Evolutionary conservation across 306 rosid species (phyloP).

Genomic region (Vicia faba): DNA sequence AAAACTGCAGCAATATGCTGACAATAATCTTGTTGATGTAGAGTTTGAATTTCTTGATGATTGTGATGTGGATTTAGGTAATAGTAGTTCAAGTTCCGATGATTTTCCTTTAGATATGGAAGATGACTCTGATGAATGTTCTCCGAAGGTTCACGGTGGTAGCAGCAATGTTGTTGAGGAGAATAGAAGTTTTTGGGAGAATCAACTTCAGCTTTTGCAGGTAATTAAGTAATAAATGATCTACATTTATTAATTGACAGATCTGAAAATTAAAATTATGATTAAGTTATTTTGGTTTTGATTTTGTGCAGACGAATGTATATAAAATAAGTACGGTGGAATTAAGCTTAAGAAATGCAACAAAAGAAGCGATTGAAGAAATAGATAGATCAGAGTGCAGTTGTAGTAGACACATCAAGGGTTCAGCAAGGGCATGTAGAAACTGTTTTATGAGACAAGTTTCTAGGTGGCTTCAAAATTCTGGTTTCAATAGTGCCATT

Average conservation of each 20-base stretch:
- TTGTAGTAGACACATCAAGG: constrained; percentile 47
- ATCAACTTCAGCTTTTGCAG: constrained; percentile 66
- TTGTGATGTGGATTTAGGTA: constrained; percentile 22
- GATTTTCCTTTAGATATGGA: constrained; percentile 48
- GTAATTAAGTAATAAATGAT: constrained; percentile 22
- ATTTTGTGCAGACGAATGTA: constrained; percentile 47
- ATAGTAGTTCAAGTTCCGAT: constrained; percentile 36
- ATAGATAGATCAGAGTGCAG: constrained; percentile 47
- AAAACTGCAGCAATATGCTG: neutral
- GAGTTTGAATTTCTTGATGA: constrained; percentile 65
- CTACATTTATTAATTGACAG: neutral
- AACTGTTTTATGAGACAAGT: constrained; percentile 66
- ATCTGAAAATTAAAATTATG: too few species aligned
- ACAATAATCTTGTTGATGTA: constrained; percentile 39
- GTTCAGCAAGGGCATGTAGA: constrained; percentile 46
- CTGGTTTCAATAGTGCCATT: constrained; percentile 60
- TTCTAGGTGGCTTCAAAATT: constrained; percentile 51
- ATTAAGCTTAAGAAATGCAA: constrained; percentile 56
- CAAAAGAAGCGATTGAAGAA: constrained; percentile 56
- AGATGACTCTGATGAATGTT: constrained; percentile 25
- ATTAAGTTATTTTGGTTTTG: neutral
- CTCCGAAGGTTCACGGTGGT: neutral
- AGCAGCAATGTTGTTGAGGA: constrained; percentile 31
- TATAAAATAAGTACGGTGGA: constrained; percentile 58
- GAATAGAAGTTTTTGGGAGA: constrained; percentile 62